Conservation (phyloP, 345 rosid genomes). For the Toxicodendron radicans region DNA sequence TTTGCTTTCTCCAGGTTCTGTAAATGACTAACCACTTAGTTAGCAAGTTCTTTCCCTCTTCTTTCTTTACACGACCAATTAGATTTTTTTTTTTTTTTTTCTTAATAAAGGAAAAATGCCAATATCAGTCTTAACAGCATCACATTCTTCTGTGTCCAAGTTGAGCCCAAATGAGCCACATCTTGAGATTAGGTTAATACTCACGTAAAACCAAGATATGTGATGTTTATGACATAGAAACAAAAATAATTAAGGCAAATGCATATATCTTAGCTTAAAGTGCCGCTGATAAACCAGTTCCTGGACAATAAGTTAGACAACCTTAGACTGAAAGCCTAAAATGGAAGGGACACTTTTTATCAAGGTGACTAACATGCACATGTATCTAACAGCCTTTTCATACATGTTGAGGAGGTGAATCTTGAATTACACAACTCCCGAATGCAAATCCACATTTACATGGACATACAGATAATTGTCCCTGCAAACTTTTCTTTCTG, state of each 20-base stretch:
- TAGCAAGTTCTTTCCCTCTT: constrained; percentile 1
- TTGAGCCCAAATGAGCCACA: neutral
- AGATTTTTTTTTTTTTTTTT: neutral
- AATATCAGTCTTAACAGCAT: no score
- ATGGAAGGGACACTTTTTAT: neutral
- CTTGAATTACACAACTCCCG: neutral
- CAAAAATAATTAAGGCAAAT: no score
- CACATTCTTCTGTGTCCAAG: neutral
- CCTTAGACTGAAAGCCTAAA: neutral
- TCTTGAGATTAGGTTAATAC: neutral
- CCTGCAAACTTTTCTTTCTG: no score
- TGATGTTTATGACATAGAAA: no score
- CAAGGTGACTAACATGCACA: neutral
- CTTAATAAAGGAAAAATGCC: constrained; percentile 5
- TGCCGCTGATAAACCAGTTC: no score
- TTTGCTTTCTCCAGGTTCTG: constrained; percentile 72
- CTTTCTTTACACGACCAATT: no score
- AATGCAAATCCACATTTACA: no score
- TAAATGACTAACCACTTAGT: constrained; percentile 6
- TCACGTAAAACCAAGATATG: no score
- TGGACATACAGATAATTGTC: no score
- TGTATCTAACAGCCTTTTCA: neutral
- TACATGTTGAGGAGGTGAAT: neutral
- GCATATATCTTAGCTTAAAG: no score
- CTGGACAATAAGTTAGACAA: neutral